Conservation (phyloP, 2,329 filamentous ascomycete species). For the Karstenula rhodostoma region DNA sequence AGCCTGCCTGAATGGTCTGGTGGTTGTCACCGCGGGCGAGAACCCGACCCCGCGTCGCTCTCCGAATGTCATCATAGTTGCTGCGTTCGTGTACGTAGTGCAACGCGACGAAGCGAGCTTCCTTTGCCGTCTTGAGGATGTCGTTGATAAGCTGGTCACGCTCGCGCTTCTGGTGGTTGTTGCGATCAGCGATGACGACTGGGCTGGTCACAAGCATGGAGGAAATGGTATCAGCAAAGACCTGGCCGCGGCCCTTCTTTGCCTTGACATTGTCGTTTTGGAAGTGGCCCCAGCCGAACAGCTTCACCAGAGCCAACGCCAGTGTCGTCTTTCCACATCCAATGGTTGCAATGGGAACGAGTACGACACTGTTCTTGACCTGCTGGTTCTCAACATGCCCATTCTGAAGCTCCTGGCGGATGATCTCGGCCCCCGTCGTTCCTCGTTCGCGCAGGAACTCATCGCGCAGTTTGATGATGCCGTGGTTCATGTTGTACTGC, state of each 20-base stretch:
- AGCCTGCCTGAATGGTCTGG: constrained; percentile 92
- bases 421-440: constrained; percentile 87
- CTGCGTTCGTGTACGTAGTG: constrained; percentile 81
- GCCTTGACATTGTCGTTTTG: constrained; percentile 96
- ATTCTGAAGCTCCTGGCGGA: constrained; percentile 72
- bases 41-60: constrained; percentile 79
- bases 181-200: constrained; percentile 89
- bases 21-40: constrained; percentile 92
- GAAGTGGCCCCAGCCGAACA: constrained; percentile 91
- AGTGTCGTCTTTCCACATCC: constrained; percentile 98
- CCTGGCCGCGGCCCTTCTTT: constrained; percentile 74
- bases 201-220: constrained; percentile 69
- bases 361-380: constrained; percentile 73
- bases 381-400: constrained; percentile 61
- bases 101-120: constrained; percentile 80
- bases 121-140: constrained; percentile 67
- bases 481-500: constrained; percentile 85
- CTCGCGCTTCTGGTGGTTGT: constrained; percentile 90
- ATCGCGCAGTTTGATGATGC: constrained; percentile 89
- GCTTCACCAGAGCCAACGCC: constrained; percentile 77
- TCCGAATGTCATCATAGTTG: constrained; percentile 74
- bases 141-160: constrained; percentile 87
- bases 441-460: constrained; percentile 87
- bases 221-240: constrained; percentile 77
- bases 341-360: constrained; percentile 92